A percentile compares a stretch with the other conserved stretches of the same genome.
Evolutionary conservation across 2,329 filamentous ascomycete genomes (phyloP).

Genomic region (Fusarium sp.): DNA sequence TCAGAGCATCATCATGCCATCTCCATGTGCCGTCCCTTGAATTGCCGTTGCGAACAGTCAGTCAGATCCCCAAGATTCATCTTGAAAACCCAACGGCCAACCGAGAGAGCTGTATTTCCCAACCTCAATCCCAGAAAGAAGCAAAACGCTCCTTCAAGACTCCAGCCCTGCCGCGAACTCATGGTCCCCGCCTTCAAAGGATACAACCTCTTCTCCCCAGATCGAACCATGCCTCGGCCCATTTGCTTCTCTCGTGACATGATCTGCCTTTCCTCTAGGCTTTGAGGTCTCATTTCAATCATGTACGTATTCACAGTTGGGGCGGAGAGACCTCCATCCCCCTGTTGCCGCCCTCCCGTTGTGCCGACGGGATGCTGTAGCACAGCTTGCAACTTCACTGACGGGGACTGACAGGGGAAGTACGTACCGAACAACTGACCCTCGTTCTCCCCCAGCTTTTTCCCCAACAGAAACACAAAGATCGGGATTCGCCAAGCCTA

Average conservation of each 20-base stretch:
- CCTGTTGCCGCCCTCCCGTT: slow-evolving; percentile 23
- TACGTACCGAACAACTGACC: slow-evolving; percentile 27
- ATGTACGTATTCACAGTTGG: slow-evolving; percentile 11
- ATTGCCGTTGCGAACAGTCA: not conserved
- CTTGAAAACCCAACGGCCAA: not conserved
- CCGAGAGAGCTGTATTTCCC: slow-evolving; percentile 8
- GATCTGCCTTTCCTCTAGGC: slow-evolving; percentile 10
- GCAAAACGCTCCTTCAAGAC: slow-evolving; percentile 14
- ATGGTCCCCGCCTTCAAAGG: slow-evolving; percentile 7
- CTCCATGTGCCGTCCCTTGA: slow-evolving; percentile 7
- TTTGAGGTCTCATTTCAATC: slow-evolving; percentile 5
- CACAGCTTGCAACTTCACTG: not conserved
- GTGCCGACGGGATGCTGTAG: slow-evolving; percentile 23
- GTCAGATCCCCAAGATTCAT: slow-evolving; percentile 7
- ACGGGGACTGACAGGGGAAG: not conserved
- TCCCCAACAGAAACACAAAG: slow-evolving; percentile 45
- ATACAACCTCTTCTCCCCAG: slow-evolving; percentile 16
- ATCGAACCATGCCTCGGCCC: slow-evolving; percentile 43
- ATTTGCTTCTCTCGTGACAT: slow-evolving; percentile 32
- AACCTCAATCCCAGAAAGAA: not conserved
- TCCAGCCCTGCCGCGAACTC: slow-evolving; percentile 35
- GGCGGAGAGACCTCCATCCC: not conserved
- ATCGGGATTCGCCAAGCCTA: slow-evolving; percentile 43
- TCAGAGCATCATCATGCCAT: slow-evolving; percentile 9
- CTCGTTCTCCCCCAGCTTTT: slow-evolving; percentile 42